These are phyloP conservation scores for Cyberlindnera lachancei DNA, from an alignment of 805 yeast species.

Conservation along the genomic window DNA sequence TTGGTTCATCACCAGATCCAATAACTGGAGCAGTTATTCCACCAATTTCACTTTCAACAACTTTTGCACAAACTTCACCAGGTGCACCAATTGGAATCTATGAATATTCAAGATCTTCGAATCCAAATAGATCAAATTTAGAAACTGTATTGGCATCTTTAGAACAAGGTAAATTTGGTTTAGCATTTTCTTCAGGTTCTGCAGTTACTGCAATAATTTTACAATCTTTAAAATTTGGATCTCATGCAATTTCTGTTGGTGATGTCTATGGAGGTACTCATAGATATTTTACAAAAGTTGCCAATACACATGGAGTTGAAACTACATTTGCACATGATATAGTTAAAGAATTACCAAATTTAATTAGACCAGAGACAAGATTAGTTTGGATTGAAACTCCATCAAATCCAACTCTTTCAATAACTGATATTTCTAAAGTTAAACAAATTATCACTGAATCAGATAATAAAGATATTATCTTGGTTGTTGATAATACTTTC, in stretches of 20 bases:
- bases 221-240: slow-evolving; percentile 63
- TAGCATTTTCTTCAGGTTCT: slow-evolving; percentile 81
- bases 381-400: slow-evolving; percentile 88
- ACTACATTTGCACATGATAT: slow-evolving; percentile 62
- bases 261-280: slow-evolving; percentile 92
- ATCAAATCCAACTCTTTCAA: slow-evolving; percentile 76
- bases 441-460: slow-evolving; percentile 43
- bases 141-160: slow-evolving; percentile 74
- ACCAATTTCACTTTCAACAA: slow-evolving; percentile 76
- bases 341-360: slow-evolving; percentile 45
- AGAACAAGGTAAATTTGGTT: slow-evolving; percentile 66
- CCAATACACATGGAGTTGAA: slow-evolving; percentile 67
- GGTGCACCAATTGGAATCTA: slow-evolving; percentile 69
- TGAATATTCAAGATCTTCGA: slow-evolving; percentile 80
- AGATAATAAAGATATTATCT: slow-evolving; percentile 43
- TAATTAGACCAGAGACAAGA: slow-evolving; percentile 55
- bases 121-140: slow-evolving; percentile 80
- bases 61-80: slow-evolving; percentile 76
- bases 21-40: slow-evolving; percentile 82
- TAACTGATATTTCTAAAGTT: slow-evolving; percentile 67
- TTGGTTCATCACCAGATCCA: slow-evolving; percentile 66
- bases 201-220: slow-evolving; percentile 74
- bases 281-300: slow-evolving; percentile 83
- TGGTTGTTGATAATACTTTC: slow-evolving; percentile 86
- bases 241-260: slow-evolving; percentile 72